Evolutionary conservation across 192 early-diverging fungal genomes (phyloP).

Genomic region (Entomortierella beljakovae): DNA sequence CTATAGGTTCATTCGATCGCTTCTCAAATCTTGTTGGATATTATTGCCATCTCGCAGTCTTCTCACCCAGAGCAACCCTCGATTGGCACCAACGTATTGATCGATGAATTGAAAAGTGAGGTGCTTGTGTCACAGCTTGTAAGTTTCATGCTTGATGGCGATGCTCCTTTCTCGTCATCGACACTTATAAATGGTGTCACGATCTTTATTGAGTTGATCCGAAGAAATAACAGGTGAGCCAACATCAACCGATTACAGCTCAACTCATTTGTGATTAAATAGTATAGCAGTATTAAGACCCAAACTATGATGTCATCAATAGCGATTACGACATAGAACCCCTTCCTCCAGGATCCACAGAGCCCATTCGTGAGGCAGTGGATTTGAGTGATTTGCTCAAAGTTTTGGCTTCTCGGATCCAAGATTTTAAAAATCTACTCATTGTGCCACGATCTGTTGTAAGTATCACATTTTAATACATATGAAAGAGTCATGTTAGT

Average conservation of each 20-base stretch:
- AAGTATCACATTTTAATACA: background rate
- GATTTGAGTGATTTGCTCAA: constrained; percentile 93
- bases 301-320: background rate
- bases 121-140: constrained; percentile 82
- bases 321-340: constrained; percentile 59
- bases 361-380: constrained; percentile 56
- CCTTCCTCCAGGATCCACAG: constrained; percentile 40
- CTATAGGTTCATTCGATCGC: constrained; percentile 79
- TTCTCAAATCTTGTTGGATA: constrained; percentile 83
- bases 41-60: constrained; percentile 84
- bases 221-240: constrained; percentile 90
- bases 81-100: constrained; percentile 73
- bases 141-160: constrained; percentile 86
- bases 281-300: background rate
- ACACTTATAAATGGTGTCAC: constrained; percentile 94
- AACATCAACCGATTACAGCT: no score
- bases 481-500: background rate
- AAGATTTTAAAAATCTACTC: constrained; percentile 83
- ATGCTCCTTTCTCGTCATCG: constrained; percentile 84
- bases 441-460: constrained; percentile 79
- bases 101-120: constrained; percentile 79
- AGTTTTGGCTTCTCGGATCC: constrained; percentile 82
- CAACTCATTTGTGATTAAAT: background rate
- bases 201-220: constrained; percentile 98
- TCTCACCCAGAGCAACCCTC: constrained; percentile 72